A percentile compares a stretch with the other conserved stretches of the same genome.
phyloP scores from a whole-genome alignment of 805 yeast genomes.

The Wickerhamiella bombiphila region DNA sequence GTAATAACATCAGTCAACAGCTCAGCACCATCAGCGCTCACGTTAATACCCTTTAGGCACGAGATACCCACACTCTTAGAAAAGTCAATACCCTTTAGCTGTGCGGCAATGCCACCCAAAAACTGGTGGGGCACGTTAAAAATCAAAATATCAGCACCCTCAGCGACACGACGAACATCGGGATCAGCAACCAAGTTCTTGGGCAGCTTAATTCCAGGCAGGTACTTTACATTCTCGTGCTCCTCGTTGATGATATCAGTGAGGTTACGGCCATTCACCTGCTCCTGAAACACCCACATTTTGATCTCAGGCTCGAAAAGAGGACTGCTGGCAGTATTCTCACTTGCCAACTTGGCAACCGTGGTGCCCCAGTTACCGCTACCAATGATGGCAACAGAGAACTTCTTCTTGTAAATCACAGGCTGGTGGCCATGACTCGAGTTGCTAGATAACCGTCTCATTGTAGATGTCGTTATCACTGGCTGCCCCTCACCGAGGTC shows the following conservation, averaged over 20 bases:
- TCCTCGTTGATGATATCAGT: constrained; percentile 80
- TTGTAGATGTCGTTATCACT: too few relatives aligned
- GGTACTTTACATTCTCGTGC: constrained; percentile 89
- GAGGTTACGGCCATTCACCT: constrained; percentile 54
- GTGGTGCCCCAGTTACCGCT: constrained; percentile 99
- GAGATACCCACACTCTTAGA: constrained; percentile 75
- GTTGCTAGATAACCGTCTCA: background rate
- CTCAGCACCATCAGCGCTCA: constrained; percentile 70
- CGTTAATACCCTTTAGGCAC: constrained; percentile 91
- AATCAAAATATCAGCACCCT: constrained; percentile 71
- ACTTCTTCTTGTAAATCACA: constrained; percentile 19
- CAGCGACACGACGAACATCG: constrained; percentile 56
- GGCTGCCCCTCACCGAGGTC: too few relatives aligned
- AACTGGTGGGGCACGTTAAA: constrained; percentile 98
- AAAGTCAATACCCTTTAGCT: constrained; percentile 61
- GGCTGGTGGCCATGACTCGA: constrained; percentile 4
- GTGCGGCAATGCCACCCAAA: constrained; percentile 57
- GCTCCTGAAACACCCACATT: constrained; percentile 96
- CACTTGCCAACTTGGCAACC: constrained; percentile 88
- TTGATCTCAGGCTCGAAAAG: constrained; percentile 61
- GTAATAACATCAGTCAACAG: constrained; percentile 67
- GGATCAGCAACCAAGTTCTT: constrained; percentile 81
- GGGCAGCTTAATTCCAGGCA: constrained; percentile 82
- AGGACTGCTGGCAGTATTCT: constrained; percentile 61
- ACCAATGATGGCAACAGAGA: constrained; percentile 65